Conservation (phyloP, 805 yeast species). For the Saturnispora sekii region DNA sequence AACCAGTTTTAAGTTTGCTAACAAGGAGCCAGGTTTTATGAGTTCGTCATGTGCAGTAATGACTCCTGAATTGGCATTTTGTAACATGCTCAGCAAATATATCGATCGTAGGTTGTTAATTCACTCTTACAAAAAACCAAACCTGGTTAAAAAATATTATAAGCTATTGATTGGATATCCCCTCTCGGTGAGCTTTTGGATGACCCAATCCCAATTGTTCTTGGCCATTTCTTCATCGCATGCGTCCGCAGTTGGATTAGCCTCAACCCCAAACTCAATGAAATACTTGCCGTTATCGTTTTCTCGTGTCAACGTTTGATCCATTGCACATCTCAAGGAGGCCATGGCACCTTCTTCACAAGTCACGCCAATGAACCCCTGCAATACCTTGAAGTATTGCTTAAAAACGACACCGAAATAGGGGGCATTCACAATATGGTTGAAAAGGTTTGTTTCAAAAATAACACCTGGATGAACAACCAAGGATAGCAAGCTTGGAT, state of each 20-base stretch:
- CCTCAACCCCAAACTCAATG: conserved; percentile 48
- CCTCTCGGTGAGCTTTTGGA: conserved; percentile 45
- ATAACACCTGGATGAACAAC: conserved; percentile 81
- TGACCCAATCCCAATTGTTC: conserved; percentile 74
- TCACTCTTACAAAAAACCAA: too few species aligned
- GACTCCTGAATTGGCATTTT: too few species aligned
- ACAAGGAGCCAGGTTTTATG: too few species aligned
- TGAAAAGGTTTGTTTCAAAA: conserved; percentile 66
- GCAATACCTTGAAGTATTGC: conserved; percentile 61
- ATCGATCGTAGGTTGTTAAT: too few species aligned
- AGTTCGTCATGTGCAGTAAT: too few species aligned
- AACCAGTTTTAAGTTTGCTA: too few species aligned
- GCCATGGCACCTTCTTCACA: conserved; percentile 65
- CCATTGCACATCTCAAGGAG: conserved; percentile 52
- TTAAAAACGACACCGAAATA: conserved; percentile 64
- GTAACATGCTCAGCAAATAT: too few species aligned
- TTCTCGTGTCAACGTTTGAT: conserved; percentile 37
- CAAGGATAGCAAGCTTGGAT: conserved; percentile 54
- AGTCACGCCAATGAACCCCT: conserved; percentile 58
- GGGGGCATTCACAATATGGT: conserved; percentile 71
- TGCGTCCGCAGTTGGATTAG: conserved; percentile 51
- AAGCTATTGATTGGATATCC: conserved; percentile 27
- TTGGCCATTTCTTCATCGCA: conserved; percentile 50
- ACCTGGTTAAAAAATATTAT: background rate
- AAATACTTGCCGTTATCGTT: conserved; percentile 63